Evolutionary conservation across 495 filamentous ascomycete genomes (phyloP).

Genomic region (Monascus purpureus): DNA sequence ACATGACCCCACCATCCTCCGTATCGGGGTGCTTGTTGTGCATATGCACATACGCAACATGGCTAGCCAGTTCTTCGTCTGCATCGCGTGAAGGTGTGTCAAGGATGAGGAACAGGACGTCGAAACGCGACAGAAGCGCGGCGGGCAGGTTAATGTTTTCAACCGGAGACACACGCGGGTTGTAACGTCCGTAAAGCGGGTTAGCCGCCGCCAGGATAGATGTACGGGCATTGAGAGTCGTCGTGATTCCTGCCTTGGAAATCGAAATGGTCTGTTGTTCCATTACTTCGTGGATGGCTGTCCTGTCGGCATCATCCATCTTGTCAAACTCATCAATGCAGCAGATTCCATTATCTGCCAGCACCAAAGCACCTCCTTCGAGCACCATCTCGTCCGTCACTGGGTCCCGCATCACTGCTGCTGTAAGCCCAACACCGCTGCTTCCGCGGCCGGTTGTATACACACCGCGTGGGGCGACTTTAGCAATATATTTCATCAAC

Average conservation of each 20-base stretch:
- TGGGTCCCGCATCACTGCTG: conserved; percentile 95
- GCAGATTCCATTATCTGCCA: conserved; percentile 97
- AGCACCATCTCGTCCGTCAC: conserved; percentile 98
- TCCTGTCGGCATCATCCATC: conserved; percentile 94
- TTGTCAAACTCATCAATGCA: conserved; percentile 99
- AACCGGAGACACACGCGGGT: conserved; percentile 87
- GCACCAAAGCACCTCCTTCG: conserved; percentile 87
- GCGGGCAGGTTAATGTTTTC: conserved; percentile 98
- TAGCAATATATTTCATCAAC: conserved; percentile 93
- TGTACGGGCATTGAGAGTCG: conserved; percentile 87
- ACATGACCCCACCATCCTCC: conserved; percentile 50
- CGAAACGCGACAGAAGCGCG: conserved; percentile 89
- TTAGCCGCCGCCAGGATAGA: conserved; percentile 97
- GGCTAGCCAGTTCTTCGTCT: conserved; percentile 86
- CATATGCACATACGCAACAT: conserved; percentile 97
- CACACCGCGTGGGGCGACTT: conserved; percentile 91
- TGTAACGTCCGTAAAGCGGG: conserved; percentile 94
- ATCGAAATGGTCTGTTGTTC: conserved; percentile 99
- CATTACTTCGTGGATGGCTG: conserved; percentile 99
- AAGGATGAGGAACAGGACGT: conserved; percentile 90
- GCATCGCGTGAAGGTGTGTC: conserved; percentile 78
- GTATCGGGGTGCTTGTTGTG: conserved; percentile 84
- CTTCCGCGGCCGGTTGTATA: conserved; percentile 96
- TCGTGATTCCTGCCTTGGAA: conserved; percentile 94
- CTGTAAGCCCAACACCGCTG: conserved; percentile 93